Conservation (phyloP, 495 filamentous ascomycete species). For the Astrothelium macrocarpum region DNA sequence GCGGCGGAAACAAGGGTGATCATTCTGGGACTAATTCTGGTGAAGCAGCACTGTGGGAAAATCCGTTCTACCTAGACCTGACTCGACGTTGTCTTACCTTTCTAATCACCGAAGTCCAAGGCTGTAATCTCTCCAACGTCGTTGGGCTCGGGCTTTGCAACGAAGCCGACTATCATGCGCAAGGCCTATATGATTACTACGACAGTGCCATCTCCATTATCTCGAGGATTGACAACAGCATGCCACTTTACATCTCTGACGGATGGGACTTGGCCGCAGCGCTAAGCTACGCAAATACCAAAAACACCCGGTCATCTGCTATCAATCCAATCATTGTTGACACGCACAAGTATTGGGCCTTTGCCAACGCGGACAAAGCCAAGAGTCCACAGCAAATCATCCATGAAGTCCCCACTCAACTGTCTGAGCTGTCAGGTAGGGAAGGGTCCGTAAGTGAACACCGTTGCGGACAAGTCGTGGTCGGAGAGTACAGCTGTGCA, state of each 20-base stretch:
- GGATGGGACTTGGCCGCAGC: slow-evolving; percentile 39
- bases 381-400: slow-evolving; percentile 42
- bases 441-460: slow-evolving; percentile 36
- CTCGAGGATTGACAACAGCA: slow-evolving; percentile 34
- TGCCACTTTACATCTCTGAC: slow-evolving; percentile 48
- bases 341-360: slow-evolving; percentile 48
- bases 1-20: slow-evolving; percentile 41
- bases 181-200: slow-evolving; percentile 46
- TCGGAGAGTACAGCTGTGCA: slow-evolving; percentile 49
- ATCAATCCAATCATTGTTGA: slow-evolving; percentile 43
- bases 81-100: slow-evolving; percentile 35
- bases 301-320: slow-evolving; percentile 17
- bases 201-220: slow-evolving; percentile 37
- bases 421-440: slow-evolving; percentile 33
- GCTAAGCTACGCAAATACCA: slow-evolving; percentile 31
- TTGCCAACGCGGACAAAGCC: slow-evolving; percentile 36
- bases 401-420: slow-evolving; percentile 28
- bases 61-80: slow-evolving; percentile 27
- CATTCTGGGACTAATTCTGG: slow-evolving; percentile 43
- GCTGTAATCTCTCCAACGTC: slow-evolving; percentile 35
- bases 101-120: slow-evolving; percentile 32
- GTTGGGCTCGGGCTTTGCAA: slow-evolving; percentile 46
- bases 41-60: slow-evolving; percentile 38
- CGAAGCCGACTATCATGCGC: slow-evolving; percentile 38
- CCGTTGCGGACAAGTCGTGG: slow-evolving; percentile 38